These are phyloP conservation scores for Dissoconium aciculare DNA, from an alignment of 2,329 filamentous ascomycete genomes.

Conservation along the genomic window DNA sequence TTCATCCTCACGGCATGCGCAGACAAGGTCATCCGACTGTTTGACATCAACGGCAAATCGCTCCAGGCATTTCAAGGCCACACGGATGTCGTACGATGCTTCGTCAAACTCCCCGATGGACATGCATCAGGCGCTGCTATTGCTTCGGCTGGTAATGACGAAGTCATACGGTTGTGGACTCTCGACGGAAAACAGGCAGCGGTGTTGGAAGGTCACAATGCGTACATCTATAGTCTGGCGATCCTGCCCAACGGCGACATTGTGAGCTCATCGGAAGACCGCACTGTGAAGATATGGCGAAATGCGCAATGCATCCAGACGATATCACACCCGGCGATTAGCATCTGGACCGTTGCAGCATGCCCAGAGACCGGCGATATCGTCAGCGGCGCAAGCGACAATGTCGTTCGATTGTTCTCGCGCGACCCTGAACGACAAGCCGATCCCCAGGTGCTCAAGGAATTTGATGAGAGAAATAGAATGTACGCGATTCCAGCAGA, in stretches of 20 bases:
- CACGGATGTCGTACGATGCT: conserved; percentile 71
- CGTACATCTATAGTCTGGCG: conserved; percentile 80
- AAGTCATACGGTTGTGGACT: conserved; percentile 75
- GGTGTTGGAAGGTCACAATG: conserved; percentile 76
- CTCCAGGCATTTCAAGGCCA: conserved; percentile 52
- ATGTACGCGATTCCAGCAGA: conserved; percentile 33
- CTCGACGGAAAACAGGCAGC: conserved; percentile 60
- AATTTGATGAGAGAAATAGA: conserved; percentile 56
- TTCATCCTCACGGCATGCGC: conserved; percentile 73
- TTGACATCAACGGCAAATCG: conserved; percentile 50
- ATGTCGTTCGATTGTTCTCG: conserved; percentile 70
- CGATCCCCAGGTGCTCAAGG: conserved; percentile 48
- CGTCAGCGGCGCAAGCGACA: conserved; percentile 83
- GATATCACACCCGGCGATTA: conserved; percentile 92
- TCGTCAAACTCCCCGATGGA: conserved; percentile 61
- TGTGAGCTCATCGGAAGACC: conserved; percentile 82
- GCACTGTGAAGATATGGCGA: conserved; percentile 83
- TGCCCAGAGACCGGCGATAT: conserved; percentile 77
- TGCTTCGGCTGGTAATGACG: conserved; percentile 87
- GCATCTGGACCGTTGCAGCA: conserved; percentile 84
- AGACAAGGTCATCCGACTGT: conserved; percentile 78
- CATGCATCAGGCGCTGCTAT: conserved; percentile 81
- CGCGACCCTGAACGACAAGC: conserved; percentile 56
- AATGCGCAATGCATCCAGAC: conserved; percentile 76
- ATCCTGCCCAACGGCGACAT: conserved; percentile 70